Percentiles rank a stretch among this genome's conserved stretches.
phyloP scores from a whole-genome alignment of 495 filamentous ascomycete species.

The Talaromyces trachyspermus region DNA sequence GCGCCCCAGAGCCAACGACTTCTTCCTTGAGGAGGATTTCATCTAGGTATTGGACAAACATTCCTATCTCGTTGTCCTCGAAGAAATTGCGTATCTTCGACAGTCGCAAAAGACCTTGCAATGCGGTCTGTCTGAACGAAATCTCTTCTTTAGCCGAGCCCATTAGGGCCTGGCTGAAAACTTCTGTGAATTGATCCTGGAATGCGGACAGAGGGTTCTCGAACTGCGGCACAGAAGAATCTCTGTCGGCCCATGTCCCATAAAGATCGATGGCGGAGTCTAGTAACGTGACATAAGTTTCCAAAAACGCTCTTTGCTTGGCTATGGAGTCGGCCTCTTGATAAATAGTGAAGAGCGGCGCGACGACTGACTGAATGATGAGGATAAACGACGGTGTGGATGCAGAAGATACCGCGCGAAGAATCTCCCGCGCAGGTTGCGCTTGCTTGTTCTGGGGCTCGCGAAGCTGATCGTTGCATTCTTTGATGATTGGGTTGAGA shows the following conservation, averaged over 20 bases:
- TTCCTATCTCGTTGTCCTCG: conserved; percentile 54
- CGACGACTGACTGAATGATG: conserved; percentile 48
- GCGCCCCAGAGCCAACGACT: conserved; percentile 46
- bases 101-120: conserved; percentile 53
- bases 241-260: conserved; percentile 46
- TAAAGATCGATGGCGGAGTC: conserved; percentile 50
- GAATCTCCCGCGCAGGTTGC: conserved; percentile 57
- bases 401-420: conserved; percentile 48
- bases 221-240: conserved; percentile 17
- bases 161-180: conserved; percentile 54
- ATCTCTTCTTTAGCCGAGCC: conserved; percentile 55
- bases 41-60: conserved; percentile 58
- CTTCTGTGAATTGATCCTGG: conserved; percentile 53
- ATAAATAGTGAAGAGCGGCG: conserved; percentile 55
- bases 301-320: conserved; percentile 62
- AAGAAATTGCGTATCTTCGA: conserved; percentile 50
- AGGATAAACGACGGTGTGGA: conserved; percentile 48
- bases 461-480: conserved; percentile 63
- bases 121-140: conserved; percentile 54
- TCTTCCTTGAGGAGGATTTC: conserved; percentile 57
- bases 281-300: conserved; percentile 53
- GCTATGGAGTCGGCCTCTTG: conserved; percentile 55
- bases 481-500: conserved; percentile 56
- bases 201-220: conserved; percentile 51
- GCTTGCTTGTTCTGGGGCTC: conserved; percentile 75